A percentile compares a stretch with the other conserved stretches of the same genome.
phyloP scores from a whole-genome alignment of 306 rosid genomes.

The Cicer arietinum region DNA sequence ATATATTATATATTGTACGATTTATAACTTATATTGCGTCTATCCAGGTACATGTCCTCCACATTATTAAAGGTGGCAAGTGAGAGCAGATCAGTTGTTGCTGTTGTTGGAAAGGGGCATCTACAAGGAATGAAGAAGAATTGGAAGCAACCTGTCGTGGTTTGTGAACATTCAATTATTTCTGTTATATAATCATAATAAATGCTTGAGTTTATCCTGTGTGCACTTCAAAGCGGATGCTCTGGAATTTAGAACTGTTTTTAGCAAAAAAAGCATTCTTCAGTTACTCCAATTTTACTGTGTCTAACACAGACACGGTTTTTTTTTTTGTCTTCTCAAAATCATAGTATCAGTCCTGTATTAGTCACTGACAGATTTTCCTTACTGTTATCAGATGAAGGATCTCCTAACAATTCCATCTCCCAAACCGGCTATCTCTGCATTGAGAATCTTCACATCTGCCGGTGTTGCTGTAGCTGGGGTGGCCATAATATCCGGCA shows the following conservation, averaged over 20 bases:
- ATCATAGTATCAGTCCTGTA: not conserved
- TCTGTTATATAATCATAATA: slow-evolving; percentile 4
- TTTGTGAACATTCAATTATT: slow-evolving; percentile 47
- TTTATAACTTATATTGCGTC: slow-evolving; percentile 7
- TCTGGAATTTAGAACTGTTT: slow-evolving; percentile 10
- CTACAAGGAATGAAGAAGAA: slow-evolving; percentile 85
- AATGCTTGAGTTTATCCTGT: not conserved
- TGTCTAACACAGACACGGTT: not conserved
- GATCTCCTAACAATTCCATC: slow-evolving; percentile 77
- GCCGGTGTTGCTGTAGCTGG: slow-evolving; percentile 73
- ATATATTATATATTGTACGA: not conserved
- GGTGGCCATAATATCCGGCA: slow-evolving; percentile 75
- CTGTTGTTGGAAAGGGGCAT: slow-evolving; percentile 96
- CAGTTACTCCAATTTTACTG: not conserved
- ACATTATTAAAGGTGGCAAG: slow-evolving; percentile 70
- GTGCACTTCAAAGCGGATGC: slow-evolving; percentile 20
- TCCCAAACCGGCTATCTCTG: slow-evolving; percentile 49
- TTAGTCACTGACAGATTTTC: not conserved
- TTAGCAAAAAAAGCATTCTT: slow-evolving; percentile 5
- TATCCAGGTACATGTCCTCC: slow-evolving; percentile 83
- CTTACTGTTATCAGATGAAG: slow-evolving; percentile 56
- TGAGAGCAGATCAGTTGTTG: slow-evolving; percentile 73
- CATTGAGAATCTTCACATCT: slow-evolving; percentile 54
- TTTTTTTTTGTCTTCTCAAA: slow-evolving; percentile 14
- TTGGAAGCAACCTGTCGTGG: slow-evolving; percentile 89